phyloP scores from a whole-genome alignment of 306 rosid genomes.

The Sindora glabra region DNA sequence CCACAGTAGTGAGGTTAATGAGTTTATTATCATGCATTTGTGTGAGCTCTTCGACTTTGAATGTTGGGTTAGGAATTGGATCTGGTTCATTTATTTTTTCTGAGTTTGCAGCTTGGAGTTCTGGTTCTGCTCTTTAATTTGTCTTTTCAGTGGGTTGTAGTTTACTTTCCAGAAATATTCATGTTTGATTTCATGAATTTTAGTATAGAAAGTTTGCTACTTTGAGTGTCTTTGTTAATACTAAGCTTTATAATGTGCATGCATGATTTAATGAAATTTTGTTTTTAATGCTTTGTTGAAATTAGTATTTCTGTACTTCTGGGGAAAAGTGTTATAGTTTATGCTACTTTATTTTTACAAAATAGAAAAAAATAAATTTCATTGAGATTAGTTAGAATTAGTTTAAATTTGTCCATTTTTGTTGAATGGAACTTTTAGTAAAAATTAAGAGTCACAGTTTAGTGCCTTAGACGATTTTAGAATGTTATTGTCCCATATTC shows the following conservation, averaged over 20 bases:
- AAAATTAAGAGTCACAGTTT: no score
- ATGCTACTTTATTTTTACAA: no score
- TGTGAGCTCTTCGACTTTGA: neutral
- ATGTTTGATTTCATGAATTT: neutral
- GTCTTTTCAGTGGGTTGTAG: neutral
- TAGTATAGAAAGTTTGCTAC: neutral
- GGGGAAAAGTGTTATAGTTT: neutral
- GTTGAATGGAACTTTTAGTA: neutral
- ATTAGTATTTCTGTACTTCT: neutral
- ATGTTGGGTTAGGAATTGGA: conserved; percentile 17
- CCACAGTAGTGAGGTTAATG: conserved; percentile 14
- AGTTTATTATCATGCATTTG: conserved; percentile 8
- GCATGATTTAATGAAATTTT: neutral
- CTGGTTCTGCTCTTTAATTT: neutral
- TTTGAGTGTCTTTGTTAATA: neutral
- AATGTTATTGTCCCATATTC: no score
- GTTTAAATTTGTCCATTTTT: neutral
- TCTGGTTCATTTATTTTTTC: conserved; percentile 16
- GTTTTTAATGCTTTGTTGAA: neutral
- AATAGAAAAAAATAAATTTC: neutral
- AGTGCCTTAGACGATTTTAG: no score
- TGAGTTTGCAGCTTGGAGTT: conserved; percentile 4
- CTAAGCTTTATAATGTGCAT: neutral
- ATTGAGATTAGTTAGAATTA: no score
- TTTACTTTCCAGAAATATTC: neutral